phyloP scores from a whole-genome alignment of 2,329 filamentous ascomycete genomes.

The Pseudogymnoascus sp. region DNA sequence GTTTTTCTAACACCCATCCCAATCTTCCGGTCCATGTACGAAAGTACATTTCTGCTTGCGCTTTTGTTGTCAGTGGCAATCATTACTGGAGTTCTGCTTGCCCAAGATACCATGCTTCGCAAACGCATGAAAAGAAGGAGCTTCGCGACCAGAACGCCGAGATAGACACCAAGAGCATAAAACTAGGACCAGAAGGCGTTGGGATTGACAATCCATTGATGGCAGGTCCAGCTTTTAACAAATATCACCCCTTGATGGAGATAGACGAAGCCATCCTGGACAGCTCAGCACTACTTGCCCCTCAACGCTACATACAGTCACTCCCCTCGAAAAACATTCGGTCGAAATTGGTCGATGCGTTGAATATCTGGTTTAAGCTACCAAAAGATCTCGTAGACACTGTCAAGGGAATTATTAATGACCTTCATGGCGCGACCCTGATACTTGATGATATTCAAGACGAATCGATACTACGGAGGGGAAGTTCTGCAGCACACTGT shows the following conservation, averaged over 20 bases:
- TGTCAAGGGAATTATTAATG: not conserved
- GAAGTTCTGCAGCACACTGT: constrained; percentile 30
- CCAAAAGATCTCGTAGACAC: not conserved
- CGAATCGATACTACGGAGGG: constrained; percentile 28
- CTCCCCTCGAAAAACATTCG: not conserved
- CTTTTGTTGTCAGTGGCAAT: not conserved
- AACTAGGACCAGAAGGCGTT: not conserved
- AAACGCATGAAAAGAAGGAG: not conserved
- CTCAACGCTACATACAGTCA: not conserved
- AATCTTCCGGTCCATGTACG: not conserved
- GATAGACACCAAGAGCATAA: not conserved
- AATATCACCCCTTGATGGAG: not conserved
- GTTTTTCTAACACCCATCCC: not conserved
- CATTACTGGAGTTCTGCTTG: not conserved
- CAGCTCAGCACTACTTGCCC: not conserved
- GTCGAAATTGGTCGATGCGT: not conserved
- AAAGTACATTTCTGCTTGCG: not conserved
- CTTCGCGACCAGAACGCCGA: not conserved
- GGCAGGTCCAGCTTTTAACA: not conserved
- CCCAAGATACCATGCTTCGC: not conserved
- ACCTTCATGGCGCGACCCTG: not conserved
- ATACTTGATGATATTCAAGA: constrained; percentile 35
- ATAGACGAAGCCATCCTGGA: not conserved
- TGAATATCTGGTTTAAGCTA: not conserved
- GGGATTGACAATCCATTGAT: not conserved